Evolutionary conservation across 2,329 filamentous ascomycete genomes (phyloP), one percentile per base, ranked within the genome.

Genomic region (Fusarium pilosicola): DNA sequence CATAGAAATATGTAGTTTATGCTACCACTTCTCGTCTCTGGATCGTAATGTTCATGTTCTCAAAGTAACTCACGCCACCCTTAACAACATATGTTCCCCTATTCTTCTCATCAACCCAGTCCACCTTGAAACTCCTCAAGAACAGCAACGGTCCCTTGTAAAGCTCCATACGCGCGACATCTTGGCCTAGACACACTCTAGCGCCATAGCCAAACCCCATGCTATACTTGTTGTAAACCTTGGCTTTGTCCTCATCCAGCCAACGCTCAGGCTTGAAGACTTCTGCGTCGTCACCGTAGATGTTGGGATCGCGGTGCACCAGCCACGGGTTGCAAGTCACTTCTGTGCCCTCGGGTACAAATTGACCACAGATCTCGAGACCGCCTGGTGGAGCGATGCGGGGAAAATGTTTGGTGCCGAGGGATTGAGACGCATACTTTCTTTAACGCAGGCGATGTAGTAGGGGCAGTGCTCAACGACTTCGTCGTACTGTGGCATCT

Each of bases 401-500:
- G 75, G 85, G 85, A n/a, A 89, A 77, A 86, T 84, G 17, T 88
- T 77, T 8, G 85, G 86, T 0, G 84, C 83, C 0, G 86, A 84
- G 3, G 87, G 83, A 56, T 88, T 85, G 26, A 89, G 78, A 20
- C 88, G 84, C 24, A 89, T 77, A 0, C 85, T 84, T 74, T 89
- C 88, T 58, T 88, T 88, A 44, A 89, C 84, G 7, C 86, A 83
- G 1, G 87, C 87, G 66, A 89, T 84, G 22, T 89, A 80, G 68
- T 89, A 90, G 0, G 85, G 86, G 13, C 72, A 74, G 39, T 74
- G 32, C 4, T 61, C 57, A 2, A 73, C 17, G 5, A 74, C 64
- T 7, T 74, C 64, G 7, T 74, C 75, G 87, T 75, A 74, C 30
- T 74, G 70, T 0, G 78, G 52, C 77, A 80, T 22, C 81, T 83